Percentiles rank a stretch among this genome's conserved stretches.
Conservation (phyloP, 2,329 filamentous ascomycete species). For the Pseudogymnoascus sp. region DNA sequence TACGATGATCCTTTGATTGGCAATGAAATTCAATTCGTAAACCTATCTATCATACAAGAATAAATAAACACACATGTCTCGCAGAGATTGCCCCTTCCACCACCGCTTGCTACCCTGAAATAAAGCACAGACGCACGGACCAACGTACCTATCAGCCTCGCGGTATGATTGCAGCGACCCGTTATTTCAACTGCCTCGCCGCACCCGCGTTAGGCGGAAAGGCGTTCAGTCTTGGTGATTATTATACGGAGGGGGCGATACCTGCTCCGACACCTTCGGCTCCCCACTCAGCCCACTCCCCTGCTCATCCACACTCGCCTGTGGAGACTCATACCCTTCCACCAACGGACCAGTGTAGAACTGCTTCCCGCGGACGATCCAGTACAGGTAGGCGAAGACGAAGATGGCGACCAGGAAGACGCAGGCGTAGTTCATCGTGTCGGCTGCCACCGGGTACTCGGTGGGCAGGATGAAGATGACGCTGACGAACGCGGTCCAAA, state of each 20-base stretch:
- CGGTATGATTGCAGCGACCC: too few relatives aligned
- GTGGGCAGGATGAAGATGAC: constrained; percentile 50
- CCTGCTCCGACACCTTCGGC: background rate
- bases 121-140: background rate
- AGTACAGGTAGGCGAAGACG: constrained; percentile 37
- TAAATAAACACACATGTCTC: background rate
- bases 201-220: too few relatives aligned
- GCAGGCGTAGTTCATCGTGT: constrained; percentile 51
- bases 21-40: background rate
- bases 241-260: too few relatives aligned
- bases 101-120: background rate
- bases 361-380: constrained; percentile 37
- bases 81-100: background rate
- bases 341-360: constrained; percentile 41
- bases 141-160: background rate
- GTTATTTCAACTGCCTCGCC: too few relatives aligned
- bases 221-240: too few relatives aligned
- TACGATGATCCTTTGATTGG: too few relatives aligned
- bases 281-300: background rate
- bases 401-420: constrained; percentile 43
- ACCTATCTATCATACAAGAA: background rate
- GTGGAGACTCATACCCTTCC: background rate
- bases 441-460: constrained; percentile 37
- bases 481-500: constrained; percentile 46
- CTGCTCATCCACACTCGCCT: background rate